A percentile compares a stretch with the other conserved stretches of the same genome.
Evolutionary conservation across 2,329 filamentous ascomycete genomes (phyloP).

Genomic region (Colletotrichum siamense): DNA sequence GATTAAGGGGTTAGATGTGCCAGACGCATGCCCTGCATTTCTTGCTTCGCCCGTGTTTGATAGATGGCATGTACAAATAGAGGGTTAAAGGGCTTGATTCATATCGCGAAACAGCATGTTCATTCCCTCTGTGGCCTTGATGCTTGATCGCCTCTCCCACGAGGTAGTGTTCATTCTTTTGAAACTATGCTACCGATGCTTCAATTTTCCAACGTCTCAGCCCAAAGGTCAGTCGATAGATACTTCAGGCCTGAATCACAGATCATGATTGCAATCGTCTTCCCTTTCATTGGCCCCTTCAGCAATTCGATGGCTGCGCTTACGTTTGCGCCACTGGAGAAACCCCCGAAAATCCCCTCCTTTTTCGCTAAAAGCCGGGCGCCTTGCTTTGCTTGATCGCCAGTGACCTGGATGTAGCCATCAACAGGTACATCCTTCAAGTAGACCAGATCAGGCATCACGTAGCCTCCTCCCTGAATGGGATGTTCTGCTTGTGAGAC

Average conservation of each 20-base stretch:
- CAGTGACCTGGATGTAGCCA: neutral
- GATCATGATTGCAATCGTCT: neutral
- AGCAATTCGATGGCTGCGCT: neutral
- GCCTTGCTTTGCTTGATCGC: neutral
- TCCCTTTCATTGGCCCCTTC: neutral
- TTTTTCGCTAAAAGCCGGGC: neutral
- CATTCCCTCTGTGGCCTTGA: neutral
- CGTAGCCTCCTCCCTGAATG: neutral
- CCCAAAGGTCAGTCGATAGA: neutral
- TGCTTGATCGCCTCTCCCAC: neutral
- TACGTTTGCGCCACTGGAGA: neutral
- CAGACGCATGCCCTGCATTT: neutral
- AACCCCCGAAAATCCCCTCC: neutral
- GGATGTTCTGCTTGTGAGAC: neutral
- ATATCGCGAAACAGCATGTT: neutral
- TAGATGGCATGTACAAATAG: neutral
- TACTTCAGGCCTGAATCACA: neutral
- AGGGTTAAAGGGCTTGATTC: neutral
- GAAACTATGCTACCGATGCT: neutral
- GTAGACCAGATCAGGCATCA: neutral
- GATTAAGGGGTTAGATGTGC: neutral
- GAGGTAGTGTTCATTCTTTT: neutral
- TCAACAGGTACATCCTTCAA: neutral
- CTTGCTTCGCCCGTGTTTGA: neutral
- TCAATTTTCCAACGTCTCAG: neutral